Evolutionary conservation across 164 flowering plant genomes (phyloP), one percentile per base, ranked within the genome.

Genomic region (Sextonia rubra): DNA sequence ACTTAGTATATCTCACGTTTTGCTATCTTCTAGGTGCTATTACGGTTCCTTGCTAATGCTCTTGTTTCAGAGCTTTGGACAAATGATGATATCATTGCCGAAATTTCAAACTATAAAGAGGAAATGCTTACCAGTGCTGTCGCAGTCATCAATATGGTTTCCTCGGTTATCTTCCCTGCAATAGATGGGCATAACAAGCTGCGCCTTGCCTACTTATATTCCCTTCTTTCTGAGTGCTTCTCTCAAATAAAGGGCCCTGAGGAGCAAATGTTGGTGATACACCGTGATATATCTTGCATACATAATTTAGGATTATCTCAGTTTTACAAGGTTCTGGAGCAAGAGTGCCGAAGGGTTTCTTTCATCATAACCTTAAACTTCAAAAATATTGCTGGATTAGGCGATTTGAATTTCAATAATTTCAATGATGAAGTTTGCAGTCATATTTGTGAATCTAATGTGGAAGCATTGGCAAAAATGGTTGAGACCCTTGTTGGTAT

Each of bases 51-150:
- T 67, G 72, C 80, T 75, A 82, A 88, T 69, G 77, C 84, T 71
- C 90, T 95, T 77, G 82, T 89, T 73, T 95, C 99, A 58, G 92
- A 93, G 77, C 83, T 77, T 68, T 95, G 99, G 97, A 73, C 84
- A 61, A 77, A 87, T 76, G 97, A 90, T 58, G 98, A 95, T 74
- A 85, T 93, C 69, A 78, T 49, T 14, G 83, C 84, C 74, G 97
- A 90, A 81, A 79, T 90, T 72, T 80, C 88, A 64, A 83, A 75
- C 11, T 74, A 83, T 24, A 84, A 79, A 69, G 83, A 73, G 49
- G 90, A 90, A 78, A 68, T 93, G 37, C 72, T 86, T 78, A 77
- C 82, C 58, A 74, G 68, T 83, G 90, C 87, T 70, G 77, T 69
- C 29, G 78, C 80, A 75, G 80, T 86, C 23, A 82, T 91, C 64